These are phyloP conservation scores for Ceratobasidium sp. DNA, from an alignment of 1,284 basidiomycete genomes.

Conservation along the genomic window DNA sequence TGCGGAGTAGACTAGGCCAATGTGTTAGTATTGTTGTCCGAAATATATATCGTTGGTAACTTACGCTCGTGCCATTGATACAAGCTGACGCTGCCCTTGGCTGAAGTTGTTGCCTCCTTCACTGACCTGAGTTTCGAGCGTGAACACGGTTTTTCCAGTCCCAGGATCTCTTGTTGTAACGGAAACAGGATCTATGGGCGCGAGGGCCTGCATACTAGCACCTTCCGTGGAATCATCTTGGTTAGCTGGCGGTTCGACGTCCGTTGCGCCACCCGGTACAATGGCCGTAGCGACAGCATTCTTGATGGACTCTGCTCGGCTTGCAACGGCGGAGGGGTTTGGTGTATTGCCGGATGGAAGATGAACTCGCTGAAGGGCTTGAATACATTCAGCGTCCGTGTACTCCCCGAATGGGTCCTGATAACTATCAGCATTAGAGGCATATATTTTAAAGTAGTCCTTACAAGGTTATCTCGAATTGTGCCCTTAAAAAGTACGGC, in stretches of 20 bases:
- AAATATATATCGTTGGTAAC: slow-evolving; percentile 23
- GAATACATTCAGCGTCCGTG: slow-evolving; percentile 77
- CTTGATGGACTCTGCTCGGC: slow-evolving; percentile 30
- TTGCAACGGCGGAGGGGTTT: slow-evolving; percentile 12
- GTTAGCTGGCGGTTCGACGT: neutral
- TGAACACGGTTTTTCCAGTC: slow-evolving; percentile 59
- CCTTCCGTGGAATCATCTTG: neutral
- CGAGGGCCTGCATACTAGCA: neutral
- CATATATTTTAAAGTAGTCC: neutral
- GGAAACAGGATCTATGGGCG: neutral
- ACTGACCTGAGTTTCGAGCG: slow-evolving; percentile 80
- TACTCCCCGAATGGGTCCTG: slow-evolving; percentile 91
- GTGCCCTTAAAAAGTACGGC: slow-evolving; percentile 33
- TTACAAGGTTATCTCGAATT: slow-evolving; percentile 38
- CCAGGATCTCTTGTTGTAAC: slow-evolving; percentile 29
- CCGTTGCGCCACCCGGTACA: neutral
- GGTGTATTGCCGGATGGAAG: slow-evolving; percentile 47
- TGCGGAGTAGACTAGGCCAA: slow-evolving; percentile 24
- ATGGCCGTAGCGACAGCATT: neutral
- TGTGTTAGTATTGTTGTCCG: neutral
- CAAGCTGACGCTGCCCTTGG: slow-evolving; percentile 86
- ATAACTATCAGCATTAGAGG: neutral
- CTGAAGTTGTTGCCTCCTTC: slow-evolving; percentile 88
- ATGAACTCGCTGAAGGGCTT: slow-evolving; percentile 75
- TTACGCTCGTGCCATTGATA: slow-evolving; percentile 73